Evolutionary conservation across 345 rosid species (phyloP).

Genomic region (Lumnitzera racemosa): DNA sequence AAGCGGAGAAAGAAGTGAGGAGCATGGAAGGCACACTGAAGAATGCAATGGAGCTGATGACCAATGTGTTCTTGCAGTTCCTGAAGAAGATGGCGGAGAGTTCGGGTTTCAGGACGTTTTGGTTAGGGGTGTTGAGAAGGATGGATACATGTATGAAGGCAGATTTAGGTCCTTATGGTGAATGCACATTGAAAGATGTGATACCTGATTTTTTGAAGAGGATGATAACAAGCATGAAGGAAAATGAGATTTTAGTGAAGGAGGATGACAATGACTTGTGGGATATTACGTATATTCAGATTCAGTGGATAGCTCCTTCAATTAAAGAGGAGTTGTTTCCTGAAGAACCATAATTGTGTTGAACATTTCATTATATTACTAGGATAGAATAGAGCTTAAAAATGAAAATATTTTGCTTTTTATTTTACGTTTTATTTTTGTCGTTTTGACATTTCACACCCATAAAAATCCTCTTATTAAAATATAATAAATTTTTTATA

Average conservation of each 20-base stretch:
- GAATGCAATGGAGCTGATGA: slow-evolving; percentile 56
- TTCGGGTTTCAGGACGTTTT: slow-evolving; percentile 68
- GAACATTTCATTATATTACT: too few species aligned
- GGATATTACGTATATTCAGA: slow-evolving; percentile 84
- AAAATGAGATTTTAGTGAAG: slow-evolving; percentile 48
- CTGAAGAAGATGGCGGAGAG: slow-evolving; percentile 45
- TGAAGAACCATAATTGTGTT: slow-evolving; percentile 18
- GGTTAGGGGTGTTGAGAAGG: slow-evolving; percentile 84
- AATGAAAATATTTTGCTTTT: too few species aligned
- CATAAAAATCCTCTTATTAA: too few species aligned
- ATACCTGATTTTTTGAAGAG: slow-evolving; percentile 57
- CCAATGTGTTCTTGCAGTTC: slow-evolving; percentile 44
- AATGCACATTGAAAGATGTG: slow-evolving; percentile 40
- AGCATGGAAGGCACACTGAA: slow-evolving; percentile 83
- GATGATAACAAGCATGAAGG: slow-evolving; percentile 66
- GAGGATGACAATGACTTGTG: slow-evolving; percentile 69
- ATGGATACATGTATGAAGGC: slow-evolving; percentile 98
- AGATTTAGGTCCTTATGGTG: slow-evolving; percentile 61
- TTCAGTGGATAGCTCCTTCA: slow-evolving; percentile 90
- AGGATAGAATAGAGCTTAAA: too few species aligned
- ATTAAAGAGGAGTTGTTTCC: slow-evolving; percentile 84
- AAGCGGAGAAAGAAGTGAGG: slow-evolving; percentile 72
- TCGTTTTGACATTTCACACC: too few species aligned
- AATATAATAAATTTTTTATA: too few species aligned
- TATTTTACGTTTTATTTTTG: too few species aligned